Percentiles rank a stretch among this genome's conserved stretches.
Conservation (phyloP, 768 basidiomycete genomes). For the Sutorius australiensis region DNA sequence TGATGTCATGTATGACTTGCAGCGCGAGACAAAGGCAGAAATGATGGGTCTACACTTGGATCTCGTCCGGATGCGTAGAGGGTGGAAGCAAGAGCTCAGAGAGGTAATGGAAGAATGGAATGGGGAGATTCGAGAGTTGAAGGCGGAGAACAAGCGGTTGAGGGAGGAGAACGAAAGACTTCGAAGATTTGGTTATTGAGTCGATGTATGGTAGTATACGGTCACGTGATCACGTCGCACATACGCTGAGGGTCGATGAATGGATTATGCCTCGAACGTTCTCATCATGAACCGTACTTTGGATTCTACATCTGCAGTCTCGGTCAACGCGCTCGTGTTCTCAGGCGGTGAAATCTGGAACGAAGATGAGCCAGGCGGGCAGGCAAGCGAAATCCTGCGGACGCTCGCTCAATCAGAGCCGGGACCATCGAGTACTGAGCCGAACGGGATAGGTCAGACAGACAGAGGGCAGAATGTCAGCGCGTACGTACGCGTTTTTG, state of each 20-base stretch:
- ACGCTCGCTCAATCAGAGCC: conserved; percentile 7
- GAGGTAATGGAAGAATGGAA: conserved; percentile 58
- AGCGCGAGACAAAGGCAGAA: conserved; percentile 65
- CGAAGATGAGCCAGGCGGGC: conserved; percentile 15
- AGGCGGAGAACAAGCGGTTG: conserved; percentile 48
- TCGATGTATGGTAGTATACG: not conserved
- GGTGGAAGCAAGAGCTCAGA: conserved; percentile 64
- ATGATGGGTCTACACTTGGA: conserved; percentile 75
- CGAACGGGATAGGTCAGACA: conserved; percentile 1
- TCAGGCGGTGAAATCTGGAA: conserved; percentile 25
- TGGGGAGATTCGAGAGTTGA: conserved; percentile 47
- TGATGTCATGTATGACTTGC: conserved; percentile 72
- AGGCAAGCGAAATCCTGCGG: conserved; percentile 1
- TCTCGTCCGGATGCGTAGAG: conserved; percentile 64
- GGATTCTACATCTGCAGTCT: conserved; percentile 10
- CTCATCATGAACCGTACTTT: conserved; percentile 5
- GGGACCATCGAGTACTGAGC: conserved; percentile 11
- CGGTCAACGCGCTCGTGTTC: conserved; percentile 29
- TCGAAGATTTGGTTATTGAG: conserved; percentile 37
- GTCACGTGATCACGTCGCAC: conserved; percentile 12
- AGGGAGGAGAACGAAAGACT: conserved; percentile 66
- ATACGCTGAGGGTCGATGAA: not conserved
- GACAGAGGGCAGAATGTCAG: conserved; percentile 14
- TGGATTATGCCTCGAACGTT: too few species aligned
- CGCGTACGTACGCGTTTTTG: conserved; percentile 28